Evolutionary conservation across 805 yeast species (phyloP), one percentile per base, ranked within the genome.

Genomic region (Candida verbasci): DNA sequence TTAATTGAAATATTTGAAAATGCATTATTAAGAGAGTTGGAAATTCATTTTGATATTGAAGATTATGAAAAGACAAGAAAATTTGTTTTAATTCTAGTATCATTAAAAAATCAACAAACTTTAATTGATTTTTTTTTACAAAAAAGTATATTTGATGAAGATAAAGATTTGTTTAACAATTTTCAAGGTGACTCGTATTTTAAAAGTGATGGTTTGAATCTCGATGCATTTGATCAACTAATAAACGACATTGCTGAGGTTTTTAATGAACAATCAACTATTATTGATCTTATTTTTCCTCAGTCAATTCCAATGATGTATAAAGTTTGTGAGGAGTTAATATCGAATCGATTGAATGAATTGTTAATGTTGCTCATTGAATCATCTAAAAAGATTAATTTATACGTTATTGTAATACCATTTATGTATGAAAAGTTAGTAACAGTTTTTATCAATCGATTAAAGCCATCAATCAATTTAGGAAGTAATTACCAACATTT

Each of bases 11-110:
- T 85, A 14, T 85, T 86, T 51, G 81, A 82, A 27, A 82, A 74
- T 51, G 85, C 93, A 0, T 68, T 83, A 6, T 53, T 86, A 11
- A 58, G 77, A 31, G 94, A 86, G 51, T 68, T 85, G 40, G 89
- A 83, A 35, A 56, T 68, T 21, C 80, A 72, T 42, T 70, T 72
- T 41, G 76, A 72, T 29, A 50, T 65, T 2, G 58, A 65, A 29
- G 76, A 79, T 26, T 74, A 57, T 44, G 54, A 48, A 3, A 54
- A 56, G 15, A 66, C 74, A 10, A 52, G 51, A 17, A 39, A 48
- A 18, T 68, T 64, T 42, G 68, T 65, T 4, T 37, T 49, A 29
- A 62, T 68, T 11, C 46, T 68, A 42, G 51, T 58, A 6, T 58
- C 53, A 15, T 50, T 68, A 39, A 52, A 59, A 14, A 68, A 65